Evolutionary conservation across 129 eudicot species (phyloP).

Genomic region (Logfia minima): DNA sequence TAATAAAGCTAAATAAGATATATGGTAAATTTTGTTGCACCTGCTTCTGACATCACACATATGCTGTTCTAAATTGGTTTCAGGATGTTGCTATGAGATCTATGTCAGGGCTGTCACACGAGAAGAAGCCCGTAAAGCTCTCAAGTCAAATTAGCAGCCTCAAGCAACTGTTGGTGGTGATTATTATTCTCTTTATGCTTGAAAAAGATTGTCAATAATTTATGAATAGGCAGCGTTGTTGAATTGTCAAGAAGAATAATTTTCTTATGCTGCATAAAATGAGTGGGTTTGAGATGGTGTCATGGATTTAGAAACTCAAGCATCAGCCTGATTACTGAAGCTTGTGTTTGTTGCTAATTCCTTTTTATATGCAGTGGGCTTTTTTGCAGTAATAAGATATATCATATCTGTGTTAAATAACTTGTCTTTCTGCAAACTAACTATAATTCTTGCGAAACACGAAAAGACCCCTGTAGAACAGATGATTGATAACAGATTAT

Average conservation of each 20-base stretch:
- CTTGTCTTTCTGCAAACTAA: neutral
- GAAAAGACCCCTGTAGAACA: neutral
- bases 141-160: conserved; percentile 34
- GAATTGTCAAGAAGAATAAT: conserved; percentile 5
- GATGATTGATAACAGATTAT: neutral
- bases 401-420: neutral
- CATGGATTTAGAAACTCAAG: conserved; percentile 12
- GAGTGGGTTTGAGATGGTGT: conserved; percentile 8
- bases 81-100: conserved; percentile 79
- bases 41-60: neutral
- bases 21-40: neutral
- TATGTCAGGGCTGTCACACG: conserved; percentile 57
- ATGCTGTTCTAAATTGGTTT: conserved; percentile 13
- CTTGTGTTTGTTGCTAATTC: conserved; percentile 4
- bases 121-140: conserved; percentile 65
- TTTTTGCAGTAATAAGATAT: conserved; percentile 1
- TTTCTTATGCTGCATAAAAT: conserved; percentile 14
- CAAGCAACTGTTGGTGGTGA: conserved; percentile 20
- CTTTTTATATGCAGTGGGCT: neutral
- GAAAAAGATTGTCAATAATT: conserved; percentile 29
- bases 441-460: too few species aligned
- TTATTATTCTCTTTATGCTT: conserved; percentile 8
- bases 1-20: neutral
- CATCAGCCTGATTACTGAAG: conserved; percentile 13
- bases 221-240: neutral